phyloP scores from a whole-genome alignment of 805 yeast genomes.

The Candida morakotiae region DNA sequence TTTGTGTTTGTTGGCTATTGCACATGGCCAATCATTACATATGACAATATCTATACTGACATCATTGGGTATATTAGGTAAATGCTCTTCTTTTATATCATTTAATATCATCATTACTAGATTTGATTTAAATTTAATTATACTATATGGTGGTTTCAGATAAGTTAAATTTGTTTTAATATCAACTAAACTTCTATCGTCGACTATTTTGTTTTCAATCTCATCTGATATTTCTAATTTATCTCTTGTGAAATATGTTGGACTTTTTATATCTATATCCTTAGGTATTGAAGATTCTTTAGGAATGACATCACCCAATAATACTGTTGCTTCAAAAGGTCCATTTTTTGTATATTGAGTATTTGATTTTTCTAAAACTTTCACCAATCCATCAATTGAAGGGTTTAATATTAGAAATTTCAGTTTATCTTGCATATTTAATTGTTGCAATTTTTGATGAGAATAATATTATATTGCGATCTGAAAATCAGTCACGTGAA shows the following conservation, averaged over 20 bases:
- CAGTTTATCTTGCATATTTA: constrained; percentile 10
- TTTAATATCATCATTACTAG: constrained; percentile 45
- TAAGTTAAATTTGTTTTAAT: constrained; percentile 21
- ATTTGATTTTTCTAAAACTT: constrained; percentile 43
- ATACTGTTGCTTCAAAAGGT: constrained; percentile 54
- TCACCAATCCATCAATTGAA: constrained; percentile 34
- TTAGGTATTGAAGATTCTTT: constrained; percentile 14
- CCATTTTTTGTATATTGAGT: constrained; percentile 55
- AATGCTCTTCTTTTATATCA: constrained; percentile 14
- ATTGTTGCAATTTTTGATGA: not conserved
- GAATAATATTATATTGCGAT: not conserved
- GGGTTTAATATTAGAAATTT: constrained; percentile 47
- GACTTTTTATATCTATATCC: constrained; percentile 13
- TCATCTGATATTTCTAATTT: constrained; percentile 14
- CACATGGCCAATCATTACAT: constrained; percentile 49
- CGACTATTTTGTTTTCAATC: not conserved
- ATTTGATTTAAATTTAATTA: constrained; percentile 38
- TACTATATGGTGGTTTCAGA: constrained; percentile 29
- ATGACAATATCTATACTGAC: constrained; percentile 49
- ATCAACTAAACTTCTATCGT: constrained; percentile 20
- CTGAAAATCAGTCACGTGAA: not conserved
- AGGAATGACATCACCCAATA: constrained; percentile 45
- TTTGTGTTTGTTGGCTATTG: constrained; percentile 42
- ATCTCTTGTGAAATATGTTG: constrained; percentile 24
- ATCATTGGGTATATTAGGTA: not conserved